phyloP scores from a whole-genome alignment of 805 yeast genomes.

The Saccharomycopsis lassenensis region DNA sequence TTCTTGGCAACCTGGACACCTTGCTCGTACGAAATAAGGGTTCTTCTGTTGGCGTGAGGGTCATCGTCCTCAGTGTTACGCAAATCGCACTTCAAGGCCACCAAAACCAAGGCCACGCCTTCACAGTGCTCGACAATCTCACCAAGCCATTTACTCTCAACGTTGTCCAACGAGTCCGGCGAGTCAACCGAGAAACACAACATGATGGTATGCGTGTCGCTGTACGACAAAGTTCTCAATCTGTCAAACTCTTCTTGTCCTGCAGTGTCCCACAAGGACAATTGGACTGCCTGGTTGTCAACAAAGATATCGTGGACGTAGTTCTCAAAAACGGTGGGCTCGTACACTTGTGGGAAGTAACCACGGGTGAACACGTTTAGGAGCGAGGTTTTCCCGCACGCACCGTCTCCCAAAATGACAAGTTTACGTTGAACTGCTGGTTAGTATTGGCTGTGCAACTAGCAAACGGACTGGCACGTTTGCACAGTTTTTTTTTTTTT shows the following conservation, averaged over 20 bases:
- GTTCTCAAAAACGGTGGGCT: constrained; percentile 95
- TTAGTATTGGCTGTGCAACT: constrained; percentile 8
- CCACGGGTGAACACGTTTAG: constrained; percentile 94
- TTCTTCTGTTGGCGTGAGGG: constrained; percentile 27
- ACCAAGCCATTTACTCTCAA: constrained; percentile 92
- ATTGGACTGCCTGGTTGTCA: constrained; percentile 84
- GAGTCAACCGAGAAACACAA: constrained; percentile 92
- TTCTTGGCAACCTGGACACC: constrained; percentile 87
- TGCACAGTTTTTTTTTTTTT: neutral
- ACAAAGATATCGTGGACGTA: constrained; percentile 95
- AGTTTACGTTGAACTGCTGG: constrained; percentile 74
- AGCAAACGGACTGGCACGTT: neutral
- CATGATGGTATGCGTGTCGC: constrained; percentile 96
- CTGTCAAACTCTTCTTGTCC: constrained; percentile 98
- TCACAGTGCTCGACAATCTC: constrained; percentile 96
- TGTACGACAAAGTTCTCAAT: constrained; percentile 80
- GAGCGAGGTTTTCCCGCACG: constrained; percentile 94
- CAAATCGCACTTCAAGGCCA: constrained; percentile 89
- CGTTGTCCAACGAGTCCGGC: constrained; percentile 87
- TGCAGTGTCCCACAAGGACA: constrained; percentile 97
- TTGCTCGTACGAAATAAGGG: constrained; percentile 79
- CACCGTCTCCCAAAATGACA: constrained; percentile 95
- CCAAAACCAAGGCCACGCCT: constrained; percentile 87
- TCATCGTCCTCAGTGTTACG: constrained; percentile 55
- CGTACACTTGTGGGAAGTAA: constrained; percentile 95